phyloP scores from a whole-genome alignment of 2,329 filamentous ascomycete genomes.

The Curvularia sp. region DNA sequence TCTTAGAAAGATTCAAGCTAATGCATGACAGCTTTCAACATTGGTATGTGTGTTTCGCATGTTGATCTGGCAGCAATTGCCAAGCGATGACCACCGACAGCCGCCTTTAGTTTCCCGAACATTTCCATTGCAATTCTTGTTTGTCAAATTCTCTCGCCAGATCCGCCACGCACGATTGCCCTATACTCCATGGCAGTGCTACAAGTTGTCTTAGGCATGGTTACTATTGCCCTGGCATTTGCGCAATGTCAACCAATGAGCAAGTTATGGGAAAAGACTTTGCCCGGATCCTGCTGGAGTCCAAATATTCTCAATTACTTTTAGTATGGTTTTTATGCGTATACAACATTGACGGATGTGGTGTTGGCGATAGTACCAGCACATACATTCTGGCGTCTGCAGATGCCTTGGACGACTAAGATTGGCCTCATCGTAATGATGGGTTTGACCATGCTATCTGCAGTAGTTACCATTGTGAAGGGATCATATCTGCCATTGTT shows the following conservation, averaged over 20 bases:
- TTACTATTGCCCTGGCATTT: constrained; percentile 16
- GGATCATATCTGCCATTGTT: constrained; percentile 15
- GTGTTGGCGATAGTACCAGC: constrained; percentile 15
- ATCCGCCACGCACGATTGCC: neutral
- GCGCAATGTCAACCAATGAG: constrained; percentile 14
- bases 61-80: neutral
- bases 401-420: constrained; percentile 18
- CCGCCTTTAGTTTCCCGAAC: neutral
- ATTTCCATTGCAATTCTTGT: neutral
- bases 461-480: constrained; percentile 16
- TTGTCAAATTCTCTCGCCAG: neutral
- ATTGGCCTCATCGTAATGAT: constrained; percentile 13
- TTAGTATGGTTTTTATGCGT: constrained; percentile 18
- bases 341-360: constrained; percentile 16
- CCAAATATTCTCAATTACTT: constrained; percentile 17
- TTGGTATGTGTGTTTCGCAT: neutral
- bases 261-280: constrained; percentile 16
- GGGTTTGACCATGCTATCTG: constrained; percentile 19
- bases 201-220: constrained; percentile 2
- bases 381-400: constrained; percentile 13
- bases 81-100: neutral
- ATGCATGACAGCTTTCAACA: neutral
- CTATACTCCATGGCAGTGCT: neutral
- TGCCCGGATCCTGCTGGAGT: constrained; percentile 15
- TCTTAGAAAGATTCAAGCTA: neutral